phyloP scores from a whole-genome alignment of 441 rosid species.

The Adansonia rubrostipa region DNA sequence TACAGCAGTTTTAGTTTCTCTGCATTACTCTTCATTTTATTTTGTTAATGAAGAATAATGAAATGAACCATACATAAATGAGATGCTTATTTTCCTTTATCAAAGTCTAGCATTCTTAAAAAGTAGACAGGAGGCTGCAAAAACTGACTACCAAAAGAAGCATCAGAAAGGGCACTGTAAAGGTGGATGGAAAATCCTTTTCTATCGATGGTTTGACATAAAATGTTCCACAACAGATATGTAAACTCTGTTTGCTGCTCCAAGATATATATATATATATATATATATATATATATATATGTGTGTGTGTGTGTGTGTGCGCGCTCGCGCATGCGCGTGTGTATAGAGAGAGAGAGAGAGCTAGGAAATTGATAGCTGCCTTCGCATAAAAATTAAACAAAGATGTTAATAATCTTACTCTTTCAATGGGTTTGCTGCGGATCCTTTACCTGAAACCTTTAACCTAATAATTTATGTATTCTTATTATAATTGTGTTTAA shows the following conservation, averaged over 20 bases:
- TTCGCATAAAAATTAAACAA: too few species aligned
- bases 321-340: too few species aligned
- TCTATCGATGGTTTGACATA: slow-evolving; percentile 11
- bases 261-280: too few species aligned
- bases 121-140: neutral
- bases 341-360: too few species aligned
- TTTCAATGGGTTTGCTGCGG: too few species aligned
- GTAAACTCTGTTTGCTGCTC: neutral
- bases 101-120: slow-evolving; percentile 23
- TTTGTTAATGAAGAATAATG: slow-evolving; percentile 17
- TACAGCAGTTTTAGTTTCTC: neutral
- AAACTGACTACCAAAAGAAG: slow-evolving; percentile 1
- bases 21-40: neutral
- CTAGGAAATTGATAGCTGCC: too few species aligned
- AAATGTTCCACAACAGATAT: neutral
- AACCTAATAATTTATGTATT: too few species aligned
- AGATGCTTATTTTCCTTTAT: slow-evolving; percentile 24
- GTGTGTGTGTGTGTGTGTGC: too few species aligned
- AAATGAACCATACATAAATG: neutral
- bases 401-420: too few species aligned
- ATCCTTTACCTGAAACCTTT: too few species aligned
- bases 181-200: neutral
- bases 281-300: too few species aligned
- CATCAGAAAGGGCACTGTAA: neutral
- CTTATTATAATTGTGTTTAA: too few species aligned